Base-by-base conservation (phyloP, 2,329 filamentous ascomycete species). In the Ilyonectria mors-panacis region DNA sequence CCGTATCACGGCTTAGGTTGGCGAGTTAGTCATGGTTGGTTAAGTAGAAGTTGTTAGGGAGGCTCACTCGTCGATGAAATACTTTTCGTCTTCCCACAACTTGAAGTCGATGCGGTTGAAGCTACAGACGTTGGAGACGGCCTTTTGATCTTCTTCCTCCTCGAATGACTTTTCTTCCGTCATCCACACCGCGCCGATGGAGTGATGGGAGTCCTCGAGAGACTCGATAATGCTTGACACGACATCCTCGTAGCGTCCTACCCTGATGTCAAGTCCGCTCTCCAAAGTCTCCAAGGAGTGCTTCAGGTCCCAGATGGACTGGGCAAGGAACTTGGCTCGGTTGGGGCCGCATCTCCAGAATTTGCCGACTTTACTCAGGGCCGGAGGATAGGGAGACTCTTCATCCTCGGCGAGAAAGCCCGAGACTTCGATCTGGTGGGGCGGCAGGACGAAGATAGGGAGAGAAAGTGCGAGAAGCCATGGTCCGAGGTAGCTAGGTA, bases 281-380 rank as follows among this genome's bases (percentile, higher is more conserved):
- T 85, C 85, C 1, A 91, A 71, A 2, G 81, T 82, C 68, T 90
- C 85, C 2, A 95, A 81, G 4, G 84, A 86, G 10, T 84, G 77
- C 74, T 94, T 94, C 67, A 95, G 59, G 74, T 93, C 89, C 91
- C 91, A 94, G 0, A 94, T 86, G 35, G 89, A 89, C 77, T 95
- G 87, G 0, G 89, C 90, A 33, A 93, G 80, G 77, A 95, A 95
- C 77, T 89, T 92, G 60, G 89, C 89, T 39, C 93, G 87, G 73
- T 93, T 88, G 6, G 89, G 89, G 2, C 93, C 93, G 73, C 92
- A 94, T 76, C 93, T 85, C 91, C 91, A 94, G 76, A 93, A 93
- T 1, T 85, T 83, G 13, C 86, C 91, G 4, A 92, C 81, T n/a
- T 84, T 78, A 72, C 91, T 93, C 64, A 87, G 85, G 4, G 93